Conservation (phyloP, 2,329 filamentous ascomycete genomes). For the Acrocalymma vagum region DNA sequence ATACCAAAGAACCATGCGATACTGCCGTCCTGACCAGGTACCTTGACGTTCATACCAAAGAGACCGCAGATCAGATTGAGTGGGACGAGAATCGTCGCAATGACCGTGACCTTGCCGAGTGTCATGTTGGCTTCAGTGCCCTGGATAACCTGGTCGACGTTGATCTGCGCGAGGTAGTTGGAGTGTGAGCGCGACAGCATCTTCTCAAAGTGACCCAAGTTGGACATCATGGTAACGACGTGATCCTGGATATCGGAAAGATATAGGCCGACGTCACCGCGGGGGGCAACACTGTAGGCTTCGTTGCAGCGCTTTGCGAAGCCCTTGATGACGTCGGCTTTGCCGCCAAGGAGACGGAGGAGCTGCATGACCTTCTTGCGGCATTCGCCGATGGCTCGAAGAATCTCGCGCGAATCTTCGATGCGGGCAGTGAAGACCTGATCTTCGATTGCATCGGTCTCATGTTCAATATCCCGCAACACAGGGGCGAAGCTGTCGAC, state of each 20-base stretch:
- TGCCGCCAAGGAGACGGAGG: constrained; percentile 91
- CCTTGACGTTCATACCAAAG: constrained; percentile 86
- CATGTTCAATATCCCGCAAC: constrained; percentile 84
- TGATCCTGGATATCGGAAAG: constrained; percentile 98
- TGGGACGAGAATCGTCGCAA: constrained; percentile 95
- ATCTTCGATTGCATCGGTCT: constrained; percentile 94
- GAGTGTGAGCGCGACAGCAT: constrained; percentile 93
- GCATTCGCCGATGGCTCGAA: constrained; percentile 86
- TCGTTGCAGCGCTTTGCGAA: constrained; percentile 99
- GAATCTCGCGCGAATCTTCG: constrained; percentile 86
- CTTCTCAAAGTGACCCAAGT: constrained; percentile 94
- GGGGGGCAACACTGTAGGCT: constrained; percentile 92
- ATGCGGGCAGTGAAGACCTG: constrained; percentile 91
- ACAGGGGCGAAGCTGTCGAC: constrained; percentile 94
- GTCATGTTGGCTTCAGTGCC: constrained; percentile 89
- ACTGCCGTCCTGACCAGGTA: constrained; percentile 67
- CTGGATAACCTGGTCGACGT: constrained; percentile 87
- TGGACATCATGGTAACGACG: constrained; percentile 99
- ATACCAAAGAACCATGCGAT: constrained; percentile 70
- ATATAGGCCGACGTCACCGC: constrained; percentile 96
- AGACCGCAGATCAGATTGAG: constrained; percentile 90
- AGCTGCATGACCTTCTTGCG: constrained; percentile 95
- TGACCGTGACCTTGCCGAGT: constrained; percentile 91
- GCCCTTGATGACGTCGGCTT: constrained; percentile 96
- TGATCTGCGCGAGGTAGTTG: constrained; percentile 95